Conservation (phyloP, 805 yeast genomes). For the Zygoascus tannicola region DNA sequence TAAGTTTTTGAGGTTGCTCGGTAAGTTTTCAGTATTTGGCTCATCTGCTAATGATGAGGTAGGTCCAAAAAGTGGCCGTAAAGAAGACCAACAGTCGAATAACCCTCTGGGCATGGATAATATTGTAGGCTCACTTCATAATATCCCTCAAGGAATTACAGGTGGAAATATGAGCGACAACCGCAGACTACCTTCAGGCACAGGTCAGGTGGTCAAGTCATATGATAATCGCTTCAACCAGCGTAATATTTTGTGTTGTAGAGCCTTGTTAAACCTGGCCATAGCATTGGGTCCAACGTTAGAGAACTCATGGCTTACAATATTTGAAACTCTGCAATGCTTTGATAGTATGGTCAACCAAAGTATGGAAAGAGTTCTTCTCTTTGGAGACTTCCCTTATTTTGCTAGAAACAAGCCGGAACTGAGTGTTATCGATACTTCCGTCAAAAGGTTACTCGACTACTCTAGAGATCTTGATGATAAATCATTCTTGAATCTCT, state of each 20-base stretch:
- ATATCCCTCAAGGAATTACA: background rate
- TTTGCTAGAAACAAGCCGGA: constrained; percentile 35
- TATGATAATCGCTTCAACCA: constrained; percentile 34
- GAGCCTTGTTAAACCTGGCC: constrained; percentile 72
- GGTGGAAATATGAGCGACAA: background rate
- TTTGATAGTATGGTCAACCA: constrained; percentile 18
- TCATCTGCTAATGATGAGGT: constrained; percentile 1
- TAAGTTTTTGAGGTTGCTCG: constrained; percentile 34
- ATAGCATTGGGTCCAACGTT: constrained; percentile 73
- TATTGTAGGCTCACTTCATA: constrained; percentile 17
- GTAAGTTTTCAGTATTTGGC: constrained; percentile 18
- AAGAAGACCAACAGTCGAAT: background rate
- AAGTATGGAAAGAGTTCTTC: constrained; percentile 5
- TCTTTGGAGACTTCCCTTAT: constrained; percentile 2
- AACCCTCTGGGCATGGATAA: constrained; percentile 13
- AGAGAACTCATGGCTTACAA: constrained; percentile 49
- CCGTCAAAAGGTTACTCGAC: constrained; percentile 53
- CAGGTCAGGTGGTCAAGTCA: background rate
- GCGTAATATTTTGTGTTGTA: constrained; percentile 62
- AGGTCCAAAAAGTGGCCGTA: background rate
- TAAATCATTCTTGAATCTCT: constrained; percentile 40
- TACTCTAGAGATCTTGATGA: constrained; percentile 49
- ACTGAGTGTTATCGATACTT: constrained; percentile 39
- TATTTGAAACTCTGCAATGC: constrained; percentile 43
- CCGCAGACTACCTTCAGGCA: background rate